phyloP scores from a whole-genome alignment of 768 basidiomycete species.

The Mycena vulgaris region DNA sequence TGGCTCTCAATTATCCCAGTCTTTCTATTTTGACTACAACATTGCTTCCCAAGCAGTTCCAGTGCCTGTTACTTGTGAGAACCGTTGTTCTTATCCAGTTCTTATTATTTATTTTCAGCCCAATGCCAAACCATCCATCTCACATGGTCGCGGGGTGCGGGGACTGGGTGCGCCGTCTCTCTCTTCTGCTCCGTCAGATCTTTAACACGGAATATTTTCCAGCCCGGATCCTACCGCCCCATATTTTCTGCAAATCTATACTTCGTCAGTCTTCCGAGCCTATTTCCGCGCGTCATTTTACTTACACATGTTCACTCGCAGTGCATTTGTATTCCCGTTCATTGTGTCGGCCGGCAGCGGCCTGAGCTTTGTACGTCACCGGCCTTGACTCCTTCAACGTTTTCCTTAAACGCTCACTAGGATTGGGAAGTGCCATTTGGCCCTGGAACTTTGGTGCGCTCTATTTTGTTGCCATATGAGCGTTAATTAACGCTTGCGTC shows the following conservation, averaged over 20 bases:
- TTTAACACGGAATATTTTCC: constrained; percentile 25
- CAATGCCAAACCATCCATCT: constrained; percentile 56
- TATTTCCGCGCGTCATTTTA: neutral
- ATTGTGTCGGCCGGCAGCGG: constrained; percentile 64
- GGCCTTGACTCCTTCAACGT: neutral
- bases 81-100: neutral
- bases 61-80: constrained; percentile 57
- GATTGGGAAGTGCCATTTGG: constrained; percentile 73
- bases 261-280: constrained; percentile 61
- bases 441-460: constrained; percentile 67
- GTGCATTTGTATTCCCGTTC: constrained; percentile 67
- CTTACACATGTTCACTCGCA: constrained; percentile 34
- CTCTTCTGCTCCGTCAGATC: neutral
- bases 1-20: constrained; percentile 44
- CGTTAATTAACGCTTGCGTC: neutral
- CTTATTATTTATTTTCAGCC: constrained; percentile 43
- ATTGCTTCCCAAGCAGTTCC: constrained; percentile 52
- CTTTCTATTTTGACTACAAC: constrained; percentile 64
- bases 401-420: constrained; percentile 45
- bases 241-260: constrained; percentile 73
- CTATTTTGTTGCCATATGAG: neutral
- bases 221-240: constrained; percentile 72
- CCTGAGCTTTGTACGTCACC: constrained; percentile 61
- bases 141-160: constrained; percentile 59
- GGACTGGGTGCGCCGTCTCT: constrained; percentile 54